A percentile compares a stretch with the other conserved stretches of the same genome.
phyloP scores from a whole-genome alignment of 1,139 yeast species.

The Yamadazyma trypodendri region DNA sequence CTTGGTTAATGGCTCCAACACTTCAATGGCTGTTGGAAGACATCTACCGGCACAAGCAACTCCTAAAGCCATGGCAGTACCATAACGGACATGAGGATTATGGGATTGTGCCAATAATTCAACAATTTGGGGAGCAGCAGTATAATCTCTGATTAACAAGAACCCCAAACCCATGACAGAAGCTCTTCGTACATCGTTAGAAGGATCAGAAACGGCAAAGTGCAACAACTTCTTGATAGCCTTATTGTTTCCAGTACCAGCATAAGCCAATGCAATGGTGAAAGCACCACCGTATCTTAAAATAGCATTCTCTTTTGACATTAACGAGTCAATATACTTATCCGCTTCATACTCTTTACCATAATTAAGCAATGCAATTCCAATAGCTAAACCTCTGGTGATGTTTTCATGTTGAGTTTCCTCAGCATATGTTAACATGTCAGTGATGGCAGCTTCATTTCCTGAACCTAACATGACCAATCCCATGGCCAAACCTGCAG shows the following conservation, averaged over 20 bases:
- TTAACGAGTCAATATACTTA: constrained; percentile 60
- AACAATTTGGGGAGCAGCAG: constrained; percentile 93
- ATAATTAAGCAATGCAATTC: constrained; percentile 81
- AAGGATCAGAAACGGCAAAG: constrained; percentile 94
- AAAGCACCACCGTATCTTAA: constrained; percentile 96
- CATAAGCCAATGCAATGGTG: constrained; percentile 92
- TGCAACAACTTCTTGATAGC: constrained; percentile 88
- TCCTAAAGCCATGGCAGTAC: constrained; percentile 96
- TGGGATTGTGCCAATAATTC: constrained; percentile 91
- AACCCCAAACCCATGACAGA: constrained; percentile 95
- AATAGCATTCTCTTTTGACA: constrained; percentile 75
- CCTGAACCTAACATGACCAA: constrained; percentile 95
- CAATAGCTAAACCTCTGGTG: constrained; percentile 86
- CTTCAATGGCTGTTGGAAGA: constrained; percentile 82
- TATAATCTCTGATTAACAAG: constrained; percentile 83
- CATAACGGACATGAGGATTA: constrained; percentile 97
- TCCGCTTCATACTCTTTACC: constrained; percentile 87
- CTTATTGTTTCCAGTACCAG: constrained; percentile 89
- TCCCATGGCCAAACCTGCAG: constrained; percentile 97
- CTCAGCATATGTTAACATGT: constrained; percentile 88
- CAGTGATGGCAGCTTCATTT: constrained; percentile 64
- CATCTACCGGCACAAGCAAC: constrained; percentile 97
- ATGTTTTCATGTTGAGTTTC: constrained; percentile 97
- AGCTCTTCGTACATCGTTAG: constrained; percentile 95
- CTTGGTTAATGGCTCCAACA: constrained; percentile 86